These are phyloP conservation scores for Filosporella fistucella DNA, from an alignment of 495 filamentous ascomycete genomes.

Conservation along the genomic window DNA sequence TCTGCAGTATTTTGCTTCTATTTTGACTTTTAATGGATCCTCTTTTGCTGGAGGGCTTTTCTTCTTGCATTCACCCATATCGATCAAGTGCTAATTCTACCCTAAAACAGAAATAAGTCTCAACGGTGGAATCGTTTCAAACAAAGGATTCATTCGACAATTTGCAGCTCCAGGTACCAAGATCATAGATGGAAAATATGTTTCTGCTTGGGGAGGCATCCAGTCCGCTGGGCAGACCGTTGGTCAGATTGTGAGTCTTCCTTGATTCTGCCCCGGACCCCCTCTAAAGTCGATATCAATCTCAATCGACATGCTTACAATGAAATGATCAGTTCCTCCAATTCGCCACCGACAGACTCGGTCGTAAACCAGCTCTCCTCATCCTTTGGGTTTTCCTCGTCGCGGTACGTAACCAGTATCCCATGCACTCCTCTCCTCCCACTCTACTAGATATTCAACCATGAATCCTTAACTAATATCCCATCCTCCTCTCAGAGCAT, in stretches of 20 bases:
- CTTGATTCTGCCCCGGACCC: not conserved
- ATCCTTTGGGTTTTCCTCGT: conserved; percentile 29
- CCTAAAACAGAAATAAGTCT: conserved; percentile 34
- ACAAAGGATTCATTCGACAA: conserved; percentile 36
- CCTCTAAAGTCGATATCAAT: not conserved
- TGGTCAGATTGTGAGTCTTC: conserved; percentile 14
- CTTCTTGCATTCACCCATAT: not conserved
- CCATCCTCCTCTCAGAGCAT: conserved; percentile 27
- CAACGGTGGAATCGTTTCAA: conserved; percentile 36
- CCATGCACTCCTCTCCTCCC: not conserved
- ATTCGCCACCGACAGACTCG: conserved; percentile 18
- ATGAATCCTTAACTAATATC: not conserved
- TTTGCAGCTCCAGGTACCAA: conserved; percentile 27
- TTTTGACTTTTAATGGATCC: no score
- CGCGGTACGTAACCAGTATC: not conserved
- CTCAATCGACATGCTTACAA: not conserved
- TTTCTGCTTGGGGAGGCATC: conserved; percentile 37
- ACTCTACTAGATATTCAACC: no score
- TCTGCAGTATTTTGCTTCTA: no score
- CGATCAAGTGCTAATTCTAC: not conserved
- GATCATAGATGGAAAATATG: conserved; percentile 31
- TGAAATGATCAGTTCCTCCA: conserved; percentile 8
- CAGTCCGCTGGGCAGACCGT: conserved; percentile 33
- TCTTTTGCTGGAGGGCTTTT: no score
- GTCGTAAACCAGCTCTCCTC: conserved; percentile 30